Evolutionary conservation across 1,139 yeast species (phyloP).

Genomic region (Waltiozyma solani): DNA sequence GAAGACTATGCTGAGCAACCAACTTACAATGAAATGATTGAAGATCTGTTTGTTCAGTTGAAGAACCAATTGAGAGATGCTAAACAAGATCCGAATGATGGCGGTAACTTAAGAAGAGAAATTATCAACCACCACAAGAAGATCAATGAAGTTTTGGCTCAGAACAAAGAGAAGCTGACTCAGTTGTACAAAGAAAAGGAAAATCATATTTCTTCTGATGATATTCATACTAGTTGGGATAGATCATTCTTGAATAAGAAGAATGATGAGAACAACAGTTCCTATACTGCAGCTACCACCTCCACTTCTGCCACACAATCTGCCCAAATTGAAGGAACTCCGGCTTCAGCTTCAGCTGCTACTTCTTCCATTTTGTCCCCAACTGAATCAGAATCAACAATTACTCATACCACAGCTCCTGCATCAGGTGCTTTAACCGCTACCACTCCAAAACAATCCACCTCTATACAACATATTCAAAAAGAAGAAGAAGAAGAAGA

Average conservation of each 20-base stretch:
- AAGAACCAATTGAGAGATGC: conserved; percentile 49
- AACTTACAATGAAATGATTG: conserved; percentile 86
- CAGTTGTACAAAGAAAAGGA: conserved; percentile 64
- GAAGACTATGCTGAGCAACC: conserved; percentile 47
- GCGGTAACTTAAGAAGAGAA: conserved; percentile 30
- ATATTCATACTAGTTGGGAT: conserved; percentile 90
- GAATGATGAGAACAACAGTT: not conserved
- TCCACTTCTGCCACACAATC: not conserved
- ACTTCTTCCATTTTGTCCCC: conserved; percentile 3
- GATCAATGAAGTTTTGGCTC: conserved; percentile 51
- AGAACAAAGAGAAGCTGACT: conserved; percentile 51
- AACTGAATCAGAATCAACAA: not conserved
- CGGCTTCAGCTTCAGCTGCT: too few relatives aligned
- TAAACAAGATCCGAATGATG: conserved; percentile 31
- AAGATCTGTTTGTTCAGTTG: conserved; percentile 70
- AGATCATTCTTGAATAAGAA: conserved; percentile 55
- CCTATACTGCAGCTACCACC: not conserved
- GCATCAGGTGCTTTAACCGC: conserved; percentile 1
- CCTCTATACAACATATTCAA: not conserved
- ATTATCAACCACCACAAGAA: conserved; percentile 54
- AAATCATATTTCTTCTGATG: conserved; percentile 77
- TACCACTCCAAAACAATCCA: conserved; percentile 6
- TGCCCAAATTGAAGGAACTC: conserved; percentile 3
- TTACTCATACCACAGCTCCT: conserved; percentile 1
- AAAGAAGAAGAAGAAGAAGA: conserved; percentile 3